Conservation (phyloP, 805 yeast genomes). For the Ogataea ganodermae region DNA sequence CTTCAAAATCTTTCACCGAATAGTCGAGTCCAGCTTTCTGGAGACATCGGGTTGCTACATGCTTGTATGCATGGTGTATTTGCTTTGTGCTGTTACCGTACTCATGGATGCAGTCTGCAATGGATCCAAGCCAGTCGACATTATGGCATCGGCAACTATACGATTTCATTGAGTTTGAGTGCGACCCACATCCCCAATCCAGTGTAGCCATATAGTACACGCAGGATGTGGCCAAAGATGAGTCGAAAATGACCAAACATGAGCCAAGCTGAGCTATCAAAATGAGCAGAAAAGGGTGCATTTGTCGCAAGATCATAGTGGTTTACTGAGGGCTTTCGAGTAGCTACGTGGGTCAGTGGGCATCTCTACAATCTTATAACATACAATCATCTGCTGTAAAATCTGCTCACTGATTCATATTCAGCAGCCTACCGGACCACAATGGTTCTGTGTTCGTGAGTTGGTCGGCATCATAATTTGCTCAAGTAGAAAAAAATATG, state of each 20-base stretch:
- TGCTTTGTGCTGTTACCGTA: slow-evolving; percentile 34
- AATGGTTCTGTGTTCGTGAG: neutral
- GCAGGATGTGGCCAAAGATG: slow-evolving; percentile 43
- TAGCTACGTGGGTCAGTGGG: too few species aligned
- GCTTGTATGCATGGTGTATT: slow-evolving; percentile 42
- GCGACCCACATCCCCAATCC: slow-evolving; percentile 47
- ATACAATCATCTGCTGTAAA: too few species aligned
- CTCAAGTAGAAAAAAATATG: neutral
- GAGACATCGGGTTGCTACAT: slow-evolving; percentile 39
- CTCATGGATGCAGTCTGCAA: slow-evolving; percentile 43
- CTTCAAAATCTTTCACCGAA: slow-evolving; percentile 36
- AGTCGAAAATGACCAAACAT: slow-evolving; percentile 31
- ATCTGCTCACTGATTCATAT: too few species aligned
- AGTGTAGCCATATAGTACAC: slow-evolving; percentile 40
- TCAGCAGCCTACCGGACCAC: too few species aligned
- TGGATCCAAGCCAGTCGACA: slow-evolving; percentile 45
- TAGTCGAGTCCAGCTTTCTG: slow-evolving; percentile 37
- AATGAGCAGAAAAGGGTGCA: neutral
- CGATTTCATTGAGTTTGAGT: slow-evolving; percentile 35
- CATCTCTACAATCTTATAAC: too few species aligned
- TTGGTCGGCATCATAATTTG: neutral
- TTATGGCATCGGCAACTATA: slow-evolving; percentile 45
- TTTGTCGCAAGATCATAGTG: neutral
- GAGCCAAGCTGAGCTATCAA: neutral
- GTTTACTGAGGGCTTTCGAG: neutral